Percentiles rank a stretch among this genome's conserved stretches.
Conservation (phyloP, 1,284 basidiomycete genomes). For the Cutaneotrichosporon dermatis region DNA sequence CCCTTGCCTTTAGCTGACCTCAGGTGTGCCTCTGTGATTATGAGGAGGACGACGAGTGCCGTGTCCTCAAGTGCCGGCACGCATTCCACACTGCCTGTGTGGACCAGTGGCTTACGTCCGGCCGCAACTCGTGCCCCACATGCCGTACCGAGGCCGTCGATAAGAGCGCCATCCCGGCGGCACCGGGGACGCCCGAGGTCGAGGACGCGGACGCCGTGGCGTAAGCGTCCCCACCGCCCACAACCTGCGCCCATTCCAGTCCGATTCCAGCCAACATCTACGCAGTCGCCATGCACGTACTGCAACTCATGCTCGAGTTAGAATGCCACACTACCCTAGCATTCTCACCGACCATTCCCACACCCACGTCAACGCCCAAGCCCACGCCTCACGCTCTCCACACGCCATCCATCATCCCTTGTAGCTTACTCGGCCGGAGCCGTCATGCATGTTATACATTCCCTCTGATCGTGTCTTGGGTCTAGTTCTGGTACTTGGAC, state of each 20-base stretch:
- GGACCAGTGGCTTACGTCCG: constrained; percentile 75
- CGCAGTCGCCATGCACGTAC: neutral
- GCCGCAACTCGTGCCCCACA: constrained; percentile 84
- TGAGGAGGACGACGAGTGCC: constrained; percentile 64
- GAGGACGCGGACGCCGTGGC: constrained; percentile 5
- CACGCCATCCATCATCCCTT: neutral
- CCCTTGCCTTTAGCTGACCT: constrained; percentile 30
- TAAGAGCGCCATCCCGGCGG: constrained; percentile 4
- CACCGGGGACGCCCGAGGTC: neutral
- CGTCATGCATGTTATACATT: constrained; percentile 21
- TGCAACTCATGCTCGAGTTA: too few relatives aligned
- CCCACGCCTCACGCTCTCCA: too few relatives aligned
- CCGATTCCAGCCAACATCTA: neutral
- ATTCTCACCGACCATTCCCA: too few relatives aligned
- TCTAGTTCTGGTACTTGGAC: constrained; percentile 60
- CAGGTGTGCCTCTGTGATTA: constrained; percentile 82
- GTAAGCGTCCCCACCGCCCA: too few relatives aligned
- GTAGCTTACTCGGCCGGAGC: neutral
- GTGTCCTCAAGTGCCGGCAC: constrained; percentile 74
- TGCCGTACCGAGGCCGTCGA: constrained; percentile 52
- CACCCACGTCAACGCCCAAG: too few relatives aligned
- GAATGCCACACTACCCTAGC: too few relatives aligned
- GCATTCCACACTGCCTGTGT: constrained; percentile 81
- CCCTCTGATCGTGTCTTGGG: neutral
- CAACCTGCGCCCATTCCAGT: neutral